phyloP scores from a whole-genome alignment of 257 asterid species.

The Sherardia arvensis region DNA sequence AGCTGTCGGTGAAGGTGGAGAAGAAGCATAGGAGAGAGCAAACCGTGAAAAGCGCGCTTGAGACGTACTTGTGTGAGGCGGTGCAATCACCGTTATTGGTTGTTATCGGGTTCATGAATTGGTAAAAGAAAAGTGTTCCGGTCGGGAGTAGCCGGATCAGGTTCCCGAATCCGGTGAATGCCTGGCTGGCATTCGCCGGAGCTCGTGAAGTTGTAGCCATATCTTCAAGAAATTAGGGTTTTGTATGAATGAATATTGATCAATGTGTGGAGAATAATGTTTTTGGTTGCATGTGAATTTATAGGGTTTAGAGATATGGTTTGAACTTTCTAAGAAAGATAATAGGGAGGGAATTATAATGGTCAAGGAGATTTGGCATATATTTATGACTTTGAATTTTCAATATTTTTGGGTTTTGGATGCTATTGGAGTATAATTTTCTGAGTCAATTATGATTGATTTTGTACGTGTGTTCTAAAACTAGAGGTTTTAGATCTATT shows the following conservation, averaged over 20 bases:
- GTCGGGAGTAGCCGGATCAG: conserved; percentile 67
- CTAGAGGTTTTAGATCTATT: too few species aligned
- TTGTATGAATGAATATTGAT: background rate
- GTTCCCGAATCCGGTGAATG: conserved; percentile 52
- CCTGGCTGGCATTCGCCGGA: conserved; percentile 8
- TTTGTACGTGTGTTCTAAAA: too few species aligned
- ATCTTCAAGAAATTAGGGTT: background rate
- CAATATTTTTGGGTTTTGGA: background rate
- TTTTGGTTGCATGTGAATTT: background rate
- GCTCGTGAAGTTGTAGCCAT: background rate
- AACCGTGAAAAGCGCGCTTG: conserved; percentile 28
- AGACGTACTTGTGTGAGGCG: conserved; percentile 40
- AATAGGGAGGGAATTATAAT: background rate
- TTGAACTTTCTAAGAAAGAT: conserved; percentile 33
- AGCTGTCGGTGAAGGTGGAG: conserved; percentile 78
- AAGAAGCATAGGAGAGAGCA: conserved; percentile 56
- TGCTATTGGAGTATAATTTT: too few species aligned
- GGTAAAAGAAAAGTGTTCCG: conserved; percentile 55
- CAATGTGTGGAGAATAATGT: background rate
- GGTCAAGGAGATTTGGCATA: background rate
- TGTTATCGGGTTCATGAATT: conserved; percentile 70
- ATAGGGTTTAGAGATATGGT: conserved; percentile 8
- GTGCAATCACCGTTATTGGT: conserved; percentile 72
- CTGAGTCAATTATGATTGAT: too few species aligned
- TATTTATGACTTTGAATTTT: conserved; percentile 16